A percentile compares a stretch with the other conserved stretches of the same genome.
These are phyloP conservation scores for Trametes polyzona DNA, from an alignment of 1,284 basidiomycete species.

Conservation along the genomic window DNA sequence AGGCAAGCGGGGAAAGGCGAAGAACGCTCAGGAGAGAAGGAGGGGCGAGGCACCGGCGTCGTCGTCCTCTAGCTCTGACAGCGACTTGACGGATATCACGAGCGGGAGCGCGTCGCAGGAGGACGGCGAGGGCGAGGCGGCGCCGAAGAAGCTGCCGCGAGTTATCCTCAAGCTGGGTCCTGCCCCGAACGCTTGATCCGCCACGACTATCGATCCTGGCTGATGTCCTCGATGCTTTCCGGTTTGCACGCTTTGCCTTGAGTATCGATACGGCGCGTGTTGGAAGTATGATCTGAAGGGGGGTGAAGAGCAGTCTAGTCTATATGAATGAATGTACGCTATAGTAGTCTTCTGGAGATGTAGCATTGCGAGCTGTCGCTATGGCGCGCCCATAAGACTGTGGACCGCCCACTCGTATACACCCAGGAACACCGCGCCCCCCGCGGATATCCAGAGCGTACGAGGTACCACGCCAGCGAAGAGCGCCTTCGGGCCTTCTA, in stretches of 20 bases:
- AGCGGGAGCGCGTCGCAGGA: conserved; percentile 8
- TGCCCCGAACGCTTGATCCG: conserved; percentile 12
- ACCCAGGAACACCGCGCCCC: conserved; percentile 96
- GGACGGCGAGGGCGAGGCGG: conserved; percentile 1
- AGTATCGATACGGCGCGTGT: background rate
- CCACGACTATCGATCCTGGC: background rate
- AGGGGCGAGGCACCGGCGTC: background rate
- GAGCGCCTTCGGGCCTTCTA: conserved; percentile 78
- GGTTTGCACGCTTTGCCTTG: background rate
- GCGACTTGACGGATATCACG: conserved; percentile 19
- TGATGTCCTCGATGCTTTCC: background rate
- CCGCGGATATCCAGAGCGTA: conserved; percentile 94
- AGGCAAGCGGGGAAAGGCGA: conserved; percentile 9
- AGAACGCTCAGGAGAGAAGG: background rate
- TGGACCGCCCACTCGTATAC: conserved; percentile 77
- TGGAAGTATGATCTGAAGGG: no score
- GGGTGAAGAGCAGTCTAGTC: background rate
- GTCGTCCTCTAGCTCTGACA: conserved; percentile 17
- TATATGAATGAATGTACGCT: conserved; percentile 12
- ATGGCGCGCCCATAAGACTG: conserved; percentile 17
- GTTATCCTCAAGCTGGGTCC: conserved; percentile 35
- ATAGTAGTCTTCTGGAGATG: conserved; percentile 6
- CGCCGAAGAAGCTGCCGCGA: conserved; percentile 33
- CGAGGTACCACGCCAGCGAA: conserved; percentile 91
- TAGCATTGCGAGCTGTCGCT: background rate